phyloP scores from a whole-genome alignment of 169 alveolate genomes.

The Cryptosporidium meleagridis region DNA sequence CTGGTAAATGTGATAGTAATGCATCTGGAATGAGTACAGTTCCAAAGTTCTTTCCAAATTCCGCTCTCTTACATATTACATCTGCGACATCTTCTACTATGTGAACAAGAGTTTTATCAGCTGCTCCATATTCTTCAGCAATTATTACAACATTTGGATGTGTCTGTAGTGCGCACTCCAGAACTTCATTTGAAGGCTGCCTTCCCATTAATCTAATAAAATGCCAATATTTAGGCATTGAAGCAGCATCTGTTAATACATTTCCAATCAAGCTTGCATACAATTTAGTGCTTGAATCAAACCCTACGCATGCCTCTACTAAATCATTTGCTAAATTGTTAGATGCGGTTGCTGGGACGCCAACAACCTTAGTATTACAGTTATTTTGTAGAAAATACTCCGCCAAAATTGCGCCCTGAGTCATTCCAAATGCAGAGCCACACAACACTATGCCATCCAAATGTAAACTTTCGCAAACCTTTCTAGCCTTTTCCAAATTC shows the following conservation, averaged over 20 bases:
- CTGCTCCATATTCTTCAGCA: slow-evolving; percentile 95
- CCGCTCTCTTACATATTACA: slow-evolving; percentile 94
- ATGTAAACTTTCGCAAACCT: slow-evolving; percentile 80
- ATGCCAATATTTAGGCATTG: slow-evolving; percentile 98
- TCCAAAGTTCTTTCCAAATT: slow-evolving; percentile 94
- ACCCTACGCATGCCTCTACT: slow-evolving; percentile 95
- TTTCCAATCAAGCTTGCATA: slow-evolving; percentile 97
- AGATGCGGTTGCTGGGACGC: slow-evolving; percentile 96
- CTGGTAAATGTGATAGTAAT: slow-evolving; percentile 93
- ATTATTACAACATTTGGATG: slow-evolving; percentile 96
- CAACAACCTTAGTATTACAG: slow-evolving; percentile 91
- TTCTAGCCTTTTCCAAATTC: slow-evolving; percentile 80
- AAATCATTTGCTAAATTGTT: slow-evolving; percentile 90
- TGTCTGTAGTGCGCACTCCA: slow-evolving; percentile 95
- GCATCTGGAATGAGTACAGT: slow-evolving; percentile 97
- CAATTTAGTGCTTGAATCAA: slow-evolving; percentile 95
- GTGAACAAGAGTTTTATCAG: slow-evolving; percentile 92
- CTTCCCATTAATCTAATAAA: slow-evolving; percentile 97
- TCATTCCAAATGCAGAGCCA: slow-evolving; percentile 96
- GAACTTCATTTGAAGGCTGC: slow-evolving; percentile 94
- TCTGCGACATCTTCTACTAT: slow-evolving; percentile 95
- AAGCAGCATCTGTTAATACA: slow-evolving; percentile 97
- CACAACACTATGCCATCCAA: slow-evolving; percentile 94
- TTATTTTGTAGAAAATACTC: slow-evolving; percentile 89
- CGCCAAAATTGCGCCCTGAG: slow-evolving; percentile 92